Conservation (phyloP, 768 basidiomycete genomes). For the Lanmaoa rubissima region DNA sequence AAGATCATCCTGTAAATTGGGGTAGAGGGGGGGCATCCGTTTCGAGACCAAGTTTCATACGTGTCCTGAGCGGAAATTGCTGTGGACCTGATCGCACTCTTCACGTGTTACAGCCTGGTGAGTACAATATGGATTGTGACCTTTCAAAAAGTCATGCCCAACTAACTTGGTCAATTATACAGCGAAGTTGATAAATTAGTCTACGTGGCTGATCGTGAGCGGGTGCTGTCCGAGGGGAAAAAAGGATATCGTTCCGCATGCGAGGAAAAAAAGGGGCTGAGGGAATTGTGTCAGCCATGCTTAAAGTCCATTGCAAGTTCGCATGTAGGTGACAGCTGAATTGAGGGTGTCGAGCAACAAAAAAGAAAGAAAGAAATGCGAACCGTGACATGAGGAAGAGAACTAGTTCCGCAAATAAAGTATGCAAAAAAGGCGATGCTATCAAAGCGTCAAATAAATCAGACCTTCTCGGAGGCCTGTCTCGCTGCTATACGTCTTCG, state of each 20-base stretch:
- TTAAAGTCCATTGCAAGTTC: constrained; percentile 13
- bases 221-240: neutral
- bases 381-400: neutral
- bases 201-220: constrained; percentile 11
- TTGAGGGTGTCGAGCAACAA: neutral
- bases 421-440: constrained; percentile 16
- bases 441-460: constrained; percentile 16
- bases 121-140: neutral
- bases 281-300: neutral
- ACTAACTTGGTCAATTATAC: neutral
- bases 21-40: no score
- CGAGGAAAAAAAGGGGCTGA: neutral
- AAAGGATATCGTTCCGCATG: neutral
- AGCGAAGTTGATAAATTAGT: constrained; percentile 21
- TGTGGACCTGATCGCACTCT: neutral
- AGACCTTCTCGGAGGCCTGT: constrained; percentile 23
- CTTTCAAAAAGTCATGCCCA: neutral
- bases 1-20: no score
- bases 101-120: neutral
- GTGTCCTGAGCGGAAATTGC: neutral
- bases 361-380: neutral
- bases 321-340: neutral
- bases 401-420: constrained; percentile 19
- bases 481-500: constrained; percentile 28
- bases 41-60: neutral